These are phyloP conservation scores for Quercus lobata DNA, from an alignment of 331 rosid genomes.

Conservation along the genomic window DNA sequence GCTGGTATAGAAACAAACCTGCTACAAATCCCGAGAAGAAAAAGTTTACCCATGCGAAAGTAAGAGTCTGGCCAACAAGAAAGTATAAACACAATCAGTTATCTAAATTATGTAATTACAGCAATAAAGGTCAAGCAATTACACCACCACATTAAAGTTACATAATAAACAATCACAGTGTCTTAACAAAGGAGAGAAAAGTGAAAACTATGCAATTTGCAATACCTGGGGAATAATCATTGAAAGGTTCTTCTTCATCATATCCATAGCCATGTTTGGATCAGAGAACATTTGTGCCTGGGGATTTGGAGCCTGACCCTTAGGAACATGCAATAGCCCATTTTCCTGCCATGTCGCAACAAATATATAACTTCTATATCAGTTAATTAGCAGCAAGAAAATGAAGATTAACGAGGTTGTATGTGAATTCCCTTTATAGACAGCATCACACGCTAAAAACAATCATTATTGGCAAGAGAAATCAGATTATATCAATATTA, in stretches of 20 bases:
- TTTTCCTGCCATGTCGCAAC: conserved; percentile 55
- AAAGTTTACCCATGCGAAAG: conserved; percentile 99
- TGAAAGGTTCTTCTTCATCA: conserved; percentile 99
- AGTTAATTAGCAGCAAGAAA: not conserved
- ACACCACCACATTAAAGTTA: not conserved
- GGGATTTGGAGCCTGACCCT: conserved; percentile 82
- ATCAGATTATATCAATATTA: too few species aligned
- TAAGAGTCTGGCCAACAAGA: conserved; percentile 76
- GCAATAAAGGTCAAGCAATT: not conserved
- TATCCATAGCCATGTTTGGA: conserved; percentile 99
- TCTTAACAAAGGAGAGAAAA: not conserved
- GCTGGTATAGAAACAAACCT: conserved; percentile 46
- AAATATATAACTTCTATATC: conserved; percentile 10
- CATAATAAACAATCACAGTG: not conserved
- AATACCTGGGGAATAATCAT: conserved; percentile 96
- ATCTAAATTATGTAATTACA: not conserved
- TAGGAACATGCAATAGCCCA: conserved; percentile 81
- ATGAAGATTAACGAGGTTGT: not conserved
- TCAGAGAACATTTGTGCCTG: conserved; percentile 99
- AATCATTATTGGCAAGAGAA: too few species aligned
- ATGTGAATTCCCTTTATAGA: not conserved
- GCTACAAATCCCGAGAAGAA: conserved; percentile 99
- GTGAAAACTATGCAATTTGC: not conserved
- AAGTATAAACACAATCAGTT: not conserved
- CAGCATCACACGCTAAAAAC: not conserved